Percentiles rank a stretch among this genome's conserved stretches.
Conservation (phyloP, 345 rosid species). For the Cardamine occulta region DNA sequence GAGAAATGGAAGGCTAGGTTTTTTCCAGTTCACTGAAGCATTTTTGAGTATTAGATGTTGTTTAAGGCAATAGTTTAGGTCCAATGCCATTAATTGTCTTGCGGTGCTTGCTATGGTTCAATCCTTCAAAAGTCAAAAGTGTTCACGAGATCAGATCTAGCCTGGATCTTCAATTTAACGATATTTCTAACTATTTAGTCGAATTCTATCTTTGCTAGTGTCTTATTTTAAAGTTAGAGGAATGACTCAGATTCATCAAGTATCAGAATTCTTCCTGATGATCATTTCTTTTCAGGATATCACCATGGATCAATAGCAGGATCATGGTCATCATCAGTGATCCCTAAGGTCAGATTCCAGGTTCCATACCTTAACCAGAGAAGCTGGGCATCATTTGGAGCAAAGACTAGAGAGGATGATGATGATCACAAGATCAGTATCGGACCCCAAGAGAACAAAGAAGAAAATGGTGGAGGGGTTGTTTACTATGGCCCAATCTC, state of each 20-base stretch:
- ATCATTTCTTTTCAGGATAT: conserved; percentile 46
- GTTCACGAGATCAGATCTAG: neutral
- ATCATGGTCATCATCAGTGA: conserved; percentile 42
- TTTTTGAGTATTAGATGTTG: neutral
- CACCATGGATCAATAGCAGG: conserved; percentile 41
- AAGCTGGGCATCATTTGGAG: conserved; percentile 74
- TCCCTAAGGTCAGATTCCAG: conserved; percentile 41
- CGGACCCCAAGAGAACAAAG: conserved; percentile 60
- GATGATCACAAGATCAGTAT: conserved; percentile 69
- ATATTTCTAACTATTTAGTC: neutral
- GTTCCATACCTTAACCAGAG: conserved; percentile 33
- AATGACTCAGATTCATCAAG: neutral
- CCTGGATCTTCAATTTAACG: neutral
- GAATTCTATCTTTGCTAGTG: neutral
- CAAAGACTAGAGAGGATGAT: conserved; percentile 54
- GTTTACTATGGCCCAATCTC: conserved; percentile 86
- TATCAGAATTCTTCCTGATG: neutral
- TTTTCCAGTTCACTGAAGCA: neutral
- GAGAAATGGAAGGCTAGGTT: neutral
- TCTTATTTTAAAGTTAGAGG: neutral
- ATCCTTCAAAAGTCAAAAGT: neutral
- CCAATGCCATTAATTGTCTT: neutral
- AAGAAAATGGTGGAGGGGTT: conserved; percentile 52
- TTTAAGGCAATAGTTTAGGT: neutral
- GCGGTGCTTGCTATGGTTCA: neutral